A percentile compares a stretch with the other conserved stretches of the same genome.
These are phyloP conservation scores for Cladosporium sp. DNA, from an alignment of 2,329 filamentous ascomycete genomes.

Conservation along the genomic window DNA sequence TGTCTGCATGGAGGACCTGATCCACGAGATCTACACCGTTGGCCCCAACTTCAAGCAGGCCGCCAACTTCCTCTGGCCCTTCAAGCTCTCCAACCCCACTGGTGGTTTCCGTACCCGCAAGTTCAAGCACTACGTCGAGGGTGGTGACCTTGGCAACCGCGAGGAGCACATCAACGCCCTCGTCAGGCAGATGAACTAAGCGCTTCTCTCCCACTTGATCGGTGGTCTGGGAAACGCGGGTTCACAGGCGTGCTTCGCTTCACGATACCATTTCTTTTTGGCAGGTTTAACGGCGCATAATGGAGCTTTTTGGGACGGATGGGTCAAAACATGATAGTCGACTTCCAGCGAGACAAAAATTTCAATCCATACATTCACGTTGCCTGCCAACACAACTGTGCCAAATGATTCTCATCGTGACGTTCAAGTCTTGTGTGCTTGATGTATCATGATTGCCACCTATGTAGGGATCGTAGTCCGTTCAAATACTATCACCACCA, in stretches of 20 bases:
- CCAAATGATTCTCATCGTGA: neutral
- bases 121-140: conserved; percentile 99
- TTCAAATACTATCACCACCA: too few species aligned
- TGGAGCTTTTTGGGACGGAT: neutral
- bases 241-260: conserved; percentile 8
- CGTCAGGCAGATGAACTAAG: conserved; percentile 97
- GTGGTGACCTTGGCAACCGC: conserved; percentile 96
- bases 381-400: conserved; percentile 10
- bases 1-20: conserved; percentile 97
- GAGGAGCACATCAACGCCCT: conserved; percentile 97
- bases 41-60: conserved; percentile 98
- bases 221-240: conserved; percentile 8
- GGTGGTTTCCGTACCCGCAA: conserved; percentile 95
- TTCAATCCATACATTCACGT: conserved; percentile 11
- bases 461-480: too few species aligned
- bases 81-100: conserved; percentile 98
- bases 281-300: conserved; percentile 11
- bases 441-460: neutral
- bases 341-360: conserved; percentile 9
- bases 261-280: conserved; percentile 13
- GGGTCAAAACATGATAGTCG: conserved; percentile 11
- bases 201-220: conserved; percentile 1
- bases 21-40: conserved; percentile 98
- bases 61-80: conserved; percentile 99
- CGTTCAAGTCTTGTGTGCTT: neutral